Conservation (phyloP, 108 stramenopile species). For the Aurantiochytrium sp. region DNA sequence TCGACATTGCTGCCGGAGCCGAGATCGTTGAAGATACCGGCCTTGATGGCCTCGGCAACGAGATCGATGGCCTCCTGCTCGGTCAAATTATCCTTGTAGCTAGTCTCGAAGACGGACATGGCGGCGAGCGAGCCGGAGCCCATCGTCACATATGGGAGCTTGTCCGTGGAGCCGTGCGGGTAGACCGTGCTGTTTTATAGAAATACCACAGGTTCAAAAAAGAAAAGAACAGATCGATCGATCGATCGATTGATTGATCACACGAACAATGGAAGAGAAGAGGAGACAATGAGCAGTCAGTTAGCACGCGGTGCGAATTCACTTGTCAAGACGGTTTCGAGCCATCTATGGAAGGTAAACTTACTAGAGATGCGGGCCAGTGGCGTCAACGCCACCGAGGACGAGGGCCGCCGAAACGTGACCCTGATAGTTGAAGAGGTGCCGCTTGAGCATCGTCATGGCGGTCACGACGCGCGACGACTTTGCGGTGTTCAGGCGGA, state of each 20-base stretch:
- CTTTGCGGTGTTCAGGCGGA: slow-evolving; percentile 77
- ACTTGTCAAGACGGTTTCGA: no score
- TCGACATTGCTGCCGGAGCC: slow-evolving; percentile 88
- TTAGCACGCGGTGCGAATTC: no score
- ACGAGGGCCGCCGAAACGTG: slow-evolving; percentile 86
- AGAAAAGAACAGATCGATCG: no score
- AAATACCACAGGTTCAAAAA: no score
- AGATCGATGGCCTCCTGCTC: slow-evolving; percentile 83
- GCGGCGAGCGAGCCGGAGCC: slow-evolving; percentile 94
- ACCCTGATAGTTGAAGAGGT: slow-evolving; percentile 93
- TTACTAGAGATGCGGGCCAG: slow-evolving; percentile 81
- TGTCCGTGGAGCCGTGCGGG: slow-evolving; percentile 89
- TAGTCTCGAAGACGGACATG: slow-evolving; percentile 89
- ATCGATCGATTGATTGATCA: no score
- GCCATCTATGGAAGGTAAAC: background rate
- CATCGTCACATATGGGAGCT: slow-evolving; percentile 95
- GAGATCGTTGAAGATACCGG: slow-evolving; percentile 96
- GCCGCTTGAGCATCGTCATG: slow-evolving; percentile 83
- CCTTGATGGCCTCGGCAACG: slow-evolving; percentile 81
- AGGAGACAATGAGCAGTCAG: slow-evolving; percentile 39
- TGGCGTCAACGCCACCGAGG: slow-evolving; percentile 83
- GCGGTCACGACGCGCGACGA: slow-evolving; percentile 85
- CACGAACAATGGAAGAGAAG: no score
- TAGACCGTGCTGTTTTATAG: slow-evolving; percentile 39
- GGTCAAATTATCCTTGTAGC: slow-evolving; percentile 71